Evolutionary conservation across 2,329 filamentous ascomycete genomes (phyloP).

Genomic region (Aurifilum marmelostoma): DNA sequence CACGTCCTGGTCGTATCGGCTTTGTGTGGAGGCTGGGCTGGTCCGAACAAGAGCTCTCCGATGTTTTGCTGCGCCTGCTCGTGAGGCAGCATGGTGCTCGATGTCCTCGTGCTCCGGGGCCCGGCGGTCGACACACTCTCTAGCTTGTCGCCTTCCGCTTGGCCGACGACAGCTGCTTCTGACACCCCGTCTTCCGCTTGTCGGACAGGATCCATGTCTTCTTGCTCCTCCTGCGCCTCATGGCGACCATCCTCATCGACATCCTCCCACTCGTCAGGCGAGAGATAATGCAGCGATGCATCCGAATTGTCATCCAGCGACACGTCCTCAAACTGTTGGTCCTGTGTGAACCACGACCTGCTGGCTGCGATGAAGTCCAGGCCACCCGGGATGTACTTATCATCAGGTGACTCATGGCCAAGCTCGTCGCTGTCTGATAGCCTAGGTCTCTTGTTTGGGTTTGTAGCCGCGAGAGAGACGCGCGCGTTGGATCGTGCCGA

Average conservation of each 20-base stretch:
- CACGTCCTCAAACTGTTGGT: slow-evolving; percentile 26
- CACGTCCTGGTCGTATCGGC: background rate
- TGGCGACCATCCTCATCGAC: slow-evolving; percentile 10
- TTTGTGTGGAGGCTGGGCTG: background rate
- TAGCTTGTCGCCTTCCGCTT: slow-evolving; percentile 20
- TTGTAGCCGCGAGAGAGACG: background rate
- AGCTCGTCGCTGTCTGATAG: slow-evolving; percentile 3
- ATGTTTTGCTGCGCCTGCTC: background rate
- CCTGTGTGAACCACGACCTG: slow-evolving; percentile 10
- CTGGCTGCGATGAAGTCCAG: slow-evolving; percentile 2
- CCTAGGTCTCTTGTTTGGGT: background rate
- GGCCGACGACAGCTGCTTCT: slow-evolving; percentile 14
- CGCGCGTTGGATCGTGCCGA: background rate
- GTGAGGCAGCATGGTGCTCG: background rate
- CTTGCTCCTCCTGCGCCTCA: slow-evolving; percentile 13
- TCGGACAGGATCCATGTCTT: slow-evolving; percentile 21
- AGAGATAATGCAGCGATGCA: slow-evolving; percentile 16
- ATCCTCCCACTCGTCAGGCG: slow-evolving; percentile 28
- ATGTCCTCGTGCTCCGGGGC: background rate
- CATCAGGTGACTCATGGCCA: background rate
- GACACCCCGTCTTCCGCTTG: slow-evolving; percentile 26
- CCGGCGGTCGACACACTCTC: background rate
- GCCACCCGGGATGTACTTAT: slow-evolving; percentile 1
- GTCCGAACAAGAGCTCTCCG: background rate
- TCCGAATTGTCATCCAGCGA: slow-evolving; percentile 25